Evolutionary conservation across 306 rosid species (phyloP).

Genomic region (Trifolium fragiferum): DNA sequence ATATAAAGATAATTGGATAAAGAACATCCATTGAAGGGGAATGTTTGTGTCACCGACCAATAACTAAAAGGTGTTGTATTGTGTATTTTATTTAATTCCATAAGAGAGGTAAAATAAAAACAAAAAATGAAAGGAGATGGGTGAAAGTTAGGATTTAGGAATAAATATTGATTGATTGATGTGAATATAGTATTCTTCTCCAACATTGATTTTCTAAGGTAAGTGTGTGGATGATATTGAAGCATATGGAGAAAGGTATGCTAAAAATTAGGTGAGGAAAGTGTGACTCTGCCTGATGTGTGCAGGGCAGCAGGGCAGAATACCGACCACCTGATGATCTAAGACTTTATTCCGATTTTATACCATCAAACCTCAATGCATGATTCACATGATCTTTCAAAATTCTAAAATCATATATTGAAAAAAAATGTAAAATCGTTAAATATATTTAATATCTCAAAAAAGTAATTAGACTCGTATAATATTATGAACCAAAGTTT

Average conservation of each 20-base stretch:
- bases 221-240: constrained; percentile 34
- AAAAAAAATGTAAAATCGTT: no score
- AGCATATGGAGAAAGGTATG: neutral
- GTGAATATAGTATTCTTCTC: neutral
- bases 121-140: neutral
- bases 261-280: constrained; percentile 34
- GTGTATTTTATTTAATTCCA: neutral
- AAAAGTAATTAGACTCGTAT: no score
- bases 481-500: no score
- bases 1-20: no score
- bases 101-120: neutral
- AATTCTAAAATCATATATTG: neutral
- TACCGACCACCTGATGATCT: constrained; percentile 48
- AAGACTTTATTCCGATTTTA: constrained; percentile 43
- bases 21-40: neutral
- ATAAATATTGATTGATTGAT: neutral
- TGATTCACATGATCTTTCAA: constrained; percentile 45
- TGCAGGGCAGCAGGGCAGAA: constrained; percentile 6
- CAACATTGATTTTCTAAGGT: constrained; percentile 17
- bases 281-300: constrained; percentile 21
- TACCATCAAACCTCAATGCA: constrained; percentile 29
- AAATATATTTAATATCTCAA: no score
- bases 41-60: neutral
- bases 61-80: neutral
- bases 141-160: constrained; percentile 14